Percentiles rank a stretch among this genome's conserved stretches.
Conservation (phyloP, 306 rosid species). For the Ceratonia siliqua region DNA sequence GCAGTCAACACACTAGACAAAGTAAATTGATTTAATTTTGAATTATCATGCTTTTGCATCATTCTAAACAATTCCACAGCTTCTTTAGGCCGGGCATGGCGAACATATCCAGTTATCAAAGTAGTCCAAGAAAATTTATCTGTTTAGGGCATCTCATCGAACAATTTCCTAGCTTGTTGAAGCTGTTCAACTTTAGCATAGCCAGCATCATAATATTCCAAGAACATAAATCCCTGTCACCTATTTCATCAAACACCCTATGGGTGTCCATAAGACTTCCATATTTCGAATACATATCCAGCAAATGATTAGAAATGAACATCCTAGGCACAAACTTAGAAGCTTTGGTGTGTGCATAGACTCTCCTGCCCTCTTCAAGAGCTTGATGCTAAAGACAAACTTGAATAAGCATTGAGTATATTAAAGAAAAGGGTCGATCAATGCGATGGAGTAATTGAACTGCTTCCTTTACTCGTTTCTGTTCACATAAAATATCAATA, state of each 20-base stretch:
- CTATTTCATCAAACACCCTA: conserved; percentile 60
- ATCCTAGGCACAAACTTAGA: conserved; percentile 53
- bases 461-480: conserved; percentile 56
- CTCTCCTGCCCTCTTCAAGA: conserved; percentile 51
- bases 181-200: conserved; percentile 52
- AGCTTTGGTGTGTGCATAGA: conserved; percentile 59
- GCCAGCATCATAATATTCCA: conserved; percentile 75
- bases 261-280: conserved; percentile 59
- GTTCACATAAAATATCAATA: conserved; percentile 48
- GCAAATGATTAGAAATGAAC: conserved; percentile 53
- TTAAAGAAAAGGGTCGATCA: conserved; percentile 47
- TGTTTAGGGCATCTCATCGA: conserved; percentile 62
- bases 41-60: conserved; percentile 51
- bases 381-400: conserved; percentile 54
- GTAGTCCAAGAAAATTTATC: conserved; percentile 74
- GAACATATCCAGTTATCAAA: conserved; percentile 53
- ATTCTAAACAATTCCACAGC: conserved; percentile 57
- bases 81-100: conserved; percentile 44
- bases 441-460: conserved; percentile 45
- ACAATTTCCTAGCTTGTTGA: conserved; percentile 54
- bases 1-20: conserved; percentile 62
- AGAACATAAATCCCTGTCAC: conserved; percentile 59
- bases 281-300: conserved; percentile 55
- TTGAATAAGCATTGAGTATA: conserved; percentile 52
- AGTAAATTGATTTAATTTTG: conserved; percentile 51